Base-by-base conservation (phyloP, 176 grass and related monocot species). In the Oryza glumipatula region DNA sequence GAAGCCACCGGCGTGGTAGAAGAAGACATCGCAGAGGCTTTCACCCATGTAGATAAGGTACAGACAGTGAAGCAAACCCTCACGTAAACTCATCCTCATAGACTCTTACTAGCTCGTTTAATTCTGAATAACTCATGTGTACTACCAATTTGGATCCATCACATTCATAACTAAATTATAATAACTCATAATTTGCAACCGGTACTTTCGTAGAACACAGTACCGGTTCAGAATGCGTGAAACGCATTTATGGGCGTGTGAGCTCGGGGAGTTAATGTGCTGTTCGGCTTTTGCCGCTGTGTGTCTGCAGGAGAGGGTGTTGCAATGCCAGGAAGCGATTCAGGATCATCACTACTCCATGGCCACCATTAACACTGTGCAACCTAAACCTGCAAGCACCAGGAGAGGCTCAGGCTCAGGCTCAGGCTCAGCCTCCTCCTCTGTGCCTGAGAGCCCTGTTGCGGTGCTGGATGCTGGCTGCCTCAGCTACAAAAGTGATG, bases 401-500 rank as follows among this genome's bases (percentile, higher is more conserved):
- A 75, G 68, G 67, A 24, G 67, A 63, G 73, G 68, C 60, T 54
- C 89, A 67, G 77, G 0, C 6, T 58, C 54, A 67, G 77, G 4
- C 26, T 26, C 24, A 26, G 30, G 0, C 6, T 58, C 52, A 3
- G 11, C 47, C 17, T 58, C 73, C 64, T 64, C 90, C 52, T 85
- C 86, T 24, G 81, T 81, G 67, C 86, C 92, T 5, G 82, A 73
- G 43, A 97, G 95, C 84, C 95, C 95, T 82, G 86, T 94, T 22
- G 92, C 88, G 23, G 90, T 94, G 77, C 80, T 97, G 39, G 92
- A 93, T 82, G 90, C 88, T 61, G 90, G 86, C 78, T 91, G 92
- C 89, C 82, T 93, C 38, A 94, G 95, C 91, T 97, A 88, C 84
- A 94, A 84, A 72, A 93, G 92, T 67, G 84, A 94, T 58, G 54